These are phyloP conservation scores for Cyathus striatus DNA, from an alignment of 768 basidiomycete species.

Conservation along the genomic window DNA sequence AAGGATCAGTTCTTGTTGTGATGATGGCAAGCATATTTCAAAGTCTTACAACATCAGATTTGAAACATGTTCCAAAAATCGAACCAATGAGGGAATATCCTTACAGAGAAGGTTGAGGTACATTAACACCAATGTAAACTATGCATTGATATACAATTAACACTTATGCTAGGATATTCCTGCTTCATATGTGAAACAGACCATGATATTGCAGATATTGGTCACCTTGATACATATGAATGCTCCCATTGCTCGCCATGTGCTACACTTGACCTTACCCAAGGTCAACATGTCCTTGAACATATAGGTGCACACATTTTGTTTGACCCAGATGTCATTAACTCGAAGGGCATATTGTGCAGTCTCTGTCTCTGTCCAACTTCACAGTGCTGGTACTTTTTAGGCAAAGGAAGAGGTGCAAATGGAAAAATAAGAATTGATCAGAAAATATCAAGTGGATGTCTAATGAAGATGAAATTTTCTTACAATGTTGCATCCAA, in stretches of 20 bases:
- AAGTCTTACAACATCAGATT: slow-evolving; percentile 7
- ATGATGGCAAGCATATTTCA: slow-evolving; percentile 13
- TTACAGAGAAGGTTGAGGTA: slow-evolving; percentile 12
- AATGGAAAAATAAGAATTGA: slow-evolving; percentile 11
- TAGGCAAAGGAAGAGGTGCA: slow-evolving; percentile 15
- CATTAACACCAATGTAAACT: slow-evolving; percentile 3
- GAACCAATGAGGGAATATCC: slow-evolving; percentile 9
- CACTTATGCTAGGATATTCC: slow-evolving; percentile 9
- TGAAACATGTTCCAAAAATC: slow-evolving; percentile 14
- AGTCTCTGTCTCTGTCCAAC: slow-evolving; percentile 18
- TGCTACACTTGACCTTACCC: slow-evolving; percentile 6
- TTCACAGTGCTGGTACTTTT: slow-evolving; percentile 11
- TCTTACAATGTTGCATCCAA: slow-evolving; percentile 10
- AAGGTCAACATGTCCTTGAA: slow-evolving; percentile 15
- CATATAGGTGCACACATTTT: slow-evolving; percentile 23
- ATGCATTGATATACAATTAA: neutral
- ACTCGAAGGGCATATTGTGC: slow-evolving; percentile 11
- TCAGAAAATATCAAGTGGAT: slow-evolving; percentile 9
- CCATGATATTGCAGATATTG: slow-evolving; percentile 6
- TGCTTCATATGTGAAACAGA: slow-evolving; percentile 15
- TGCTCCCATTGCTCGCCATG: slow-evolving; percentile 10
- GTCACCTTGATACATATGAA: slow-evolving; percentile 1
- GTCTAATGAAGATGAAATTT: slow-evolving; percentile 10
- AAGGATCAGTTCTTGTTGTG: slow-evolving; percentile 13
- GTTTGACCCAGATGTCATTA: slow-evolving; percentile 9